Base-by-base conservation (phyloP, 169 alveolate genomes). In the Plasmodium coatneyi region DNA sequence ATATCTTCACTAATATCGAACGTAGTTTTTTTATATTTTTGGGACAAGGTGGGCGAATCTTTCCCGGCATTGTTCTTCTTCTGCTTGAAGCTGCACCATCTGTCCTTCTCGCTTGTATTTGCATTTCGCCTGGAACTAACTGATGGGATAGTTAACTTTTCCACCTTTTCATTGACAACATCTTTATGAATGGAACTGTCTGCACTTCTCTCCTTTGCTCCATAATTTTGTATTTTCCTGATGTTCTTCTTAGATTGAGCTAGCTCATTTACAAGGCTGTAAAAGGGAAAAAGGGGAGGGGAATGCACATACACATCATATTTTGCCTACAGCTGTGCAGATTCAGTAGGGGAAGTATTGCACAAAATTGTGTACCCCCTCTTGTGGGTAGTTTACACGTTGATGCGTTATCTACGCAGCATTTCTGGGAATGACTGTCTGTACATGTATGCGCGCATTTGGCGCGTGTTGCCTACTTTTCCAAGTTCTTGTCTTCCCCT, bases 171-270 rank as follows among this genome's bases (percentile, higher is more conserved):
- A 54, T 46, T 16, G 34, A 10, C 66, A 54, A 49, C n/a, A 54
- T 76, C 93, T 74, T 41, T 30, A 36, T 28, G 60, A 30, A 46
- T 16, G 14, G 43, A 19, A 16, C 39, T 74, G 39, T 25, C 78
- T 3, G 16, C 49, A 16, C 39, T 22, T 74, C 80, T 84, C 41
- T 70, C 34, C 66, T 36, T 52, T 74, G 80, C 30, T 12, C 84
- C 93, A 72, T 32, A 74, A 9, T 84, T 46, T 49, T 76, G 72
- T 72, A 84, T 84, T 84, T 74, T 74, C 52, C 41, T 74, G 46
- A 84, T 84, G 30, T 25, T 74, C 84, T 84, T 84, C 74, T 84
- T 84, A 74, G 93, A 84, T 84, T 74, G 60, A 32, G 93, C 66
- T 54, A 84, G 46, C 22, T 84, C 86, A 34, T 84, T 84, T 54